Evolutionary conservation across 2,329 filamentous ascomycete species (phyloP).

Genomic region (Fusarium sororula): DNA sequence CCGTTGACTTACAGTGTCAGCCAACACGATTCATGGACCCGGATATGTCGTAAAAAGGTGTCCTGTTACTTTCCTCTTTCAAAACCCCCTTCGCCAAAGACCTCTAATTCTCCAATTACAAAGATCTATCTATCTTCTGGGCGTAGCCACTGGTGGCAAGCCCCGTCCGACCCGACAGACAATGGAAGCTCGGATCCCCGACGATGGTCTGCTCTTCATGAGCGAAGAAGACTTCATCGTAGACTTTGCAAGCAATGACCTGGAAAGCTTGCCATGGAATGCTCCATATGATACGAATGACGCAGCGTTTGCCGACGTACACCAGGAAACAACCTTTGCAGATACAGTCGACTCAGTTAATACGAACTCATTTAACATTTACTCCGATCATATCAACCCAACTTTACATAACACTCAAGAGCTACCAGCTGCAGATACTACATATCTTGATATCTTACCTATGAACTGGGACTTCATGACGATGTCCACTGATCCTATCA

Average conservation of each 20-base stretch:
- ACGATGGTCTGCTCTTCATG: not conserved
- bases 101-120: not conserved
- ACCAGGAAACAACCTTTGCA: not conserved
- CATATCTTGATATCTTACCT: not conserved
- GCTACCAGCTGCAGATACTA: not conserved
- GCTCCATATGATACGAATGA: not conserved
- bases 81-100: not conserved
- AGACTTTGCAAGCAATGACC: not conserved
- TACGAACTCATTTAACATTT: not conserved
- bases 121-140: not conserved
- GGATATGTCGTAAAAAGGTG: conserved; percentile 21
- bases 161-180: not conserved
- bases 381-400: not conserved
- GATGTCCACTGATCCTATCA: not conserved
- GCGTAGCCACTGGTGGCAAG: not conserved
- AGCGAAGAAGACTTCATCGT: not conserved
- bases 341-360: not conserved
- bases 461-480: not conserved
- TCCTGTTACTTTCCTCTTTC: not conserved
- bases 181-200: not conserved
- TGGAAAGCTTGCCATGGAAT: not conserved
- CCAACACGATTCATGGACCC: not conserved
- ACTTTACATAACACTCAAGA: not conserved
- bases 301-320: conserved; percentile 17
- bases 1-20: not conserved